phyloP scores from a whole-genome alignment of 2,329 filamentous ascomycete species.

The Calonectria multiphialidica region DNA sequence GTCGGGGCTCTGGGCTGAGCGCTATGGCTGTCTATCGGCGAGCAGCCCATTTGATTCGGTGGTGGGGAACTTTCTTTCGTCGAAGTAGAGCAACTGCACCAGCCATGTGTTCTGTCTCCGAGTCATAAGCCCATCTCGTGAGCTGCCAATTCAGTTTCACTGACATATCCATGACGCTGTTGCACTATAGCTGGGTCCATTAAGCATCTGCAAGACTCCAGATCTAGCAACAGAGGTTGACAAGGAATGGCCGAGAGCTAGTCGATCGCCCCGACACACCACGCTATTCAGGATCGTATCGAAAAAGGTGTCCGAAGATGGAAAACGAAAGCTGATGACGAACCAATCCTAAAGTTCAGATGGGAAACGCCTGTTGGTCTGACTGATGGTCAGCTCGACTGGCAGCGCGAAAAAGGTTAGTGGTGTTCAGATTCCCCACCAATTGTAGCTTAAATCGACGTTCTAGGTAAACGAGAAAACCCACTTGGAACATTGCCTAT shows the following conservation, averaged over 20 bases:
- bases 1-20: not conserved
- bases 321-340: not conserved
- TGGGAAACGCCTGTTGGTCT: not conserved
- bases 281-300: not conserved
- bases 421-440: not conserved
- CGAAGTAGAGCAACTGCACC: not conserved
- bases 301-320: not conserved
- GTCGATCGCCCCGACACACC: not conserved
- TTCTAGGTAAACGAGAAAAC: slow-evolving; percentile 1
- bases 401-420: not conserved
- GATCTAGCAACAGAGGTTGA: not conserved
- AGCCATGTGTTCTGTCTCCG: not conserved
- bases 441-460: not conserved
- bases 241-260: not conserved
- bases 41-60: not conserved
- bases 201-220: not conserved
- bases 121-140: not conserved
- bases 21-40: not conserved
- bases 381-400: not conserved
- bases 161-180: not conserved
- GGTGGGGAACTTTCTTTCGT: not conserved
- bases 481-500: not conserved
- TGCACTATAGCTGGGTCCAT: no score
- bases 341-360: not conserved
- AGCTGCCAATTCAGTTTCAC: not conserved